phyloP scores from a whole-genome alignment of 768 basidiomycete genomes.

The Psilocybe sp. region DNA sequence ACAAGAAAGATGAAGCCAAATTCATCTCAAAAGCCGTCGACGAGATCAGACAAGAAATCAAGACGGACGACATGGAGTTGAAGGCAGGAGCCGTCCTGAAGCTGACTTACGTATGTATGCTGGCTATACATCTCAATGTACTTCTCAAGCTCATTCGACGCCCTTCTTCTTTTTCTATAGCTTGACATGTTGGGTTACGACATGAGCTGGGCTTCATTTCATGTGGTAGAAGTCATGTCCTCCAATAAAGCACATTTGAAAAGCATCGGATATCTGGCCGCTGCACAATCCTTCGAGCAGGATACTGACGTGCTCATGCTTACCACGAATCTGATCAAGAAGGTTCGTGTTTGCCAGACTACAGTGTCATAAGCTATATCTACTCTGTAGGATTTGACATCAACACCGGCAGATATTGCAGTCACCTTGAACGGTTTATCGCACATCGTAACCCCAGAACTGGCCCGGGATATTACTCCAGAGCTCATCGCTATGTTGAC shows the following conservation, averaged over 20 bases:
- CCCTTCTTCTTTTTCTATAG: conserved; percentile 34
- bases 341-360: conserved; percentile 47
- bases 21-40: conserved; percentile 93
- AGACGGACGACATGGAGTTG: conserved; percentile 92
- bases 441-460: conserved; percentile 79
- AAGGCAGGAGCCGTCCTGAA: conserved; percentile 96
- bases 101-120: conserved; percentile 83
- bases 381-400: conserved; percentile 68
- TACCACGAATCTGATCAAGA: conserved; percentile 93
- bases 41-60: conserved; percentile 90
- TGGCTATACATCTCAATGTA: background rate
- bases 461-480: conserved; percentile 87
- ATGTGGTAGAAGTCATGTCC: conserved; percentile 98
- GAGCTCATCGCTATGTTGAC: conserved; percentile 86
- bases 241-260: conserved; percentile 90
- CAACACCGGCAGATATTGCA: conserved; percentile 71
- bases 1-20: conserved; percentile 89
- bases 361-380: conserved; percentile 9
- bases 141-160: conserved; percentile 5
- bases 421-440: conserved; percentile 81
- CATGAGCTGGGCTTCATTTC: conserved; percentile 95
- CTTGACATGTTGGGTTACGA: conserved; percentile 97
- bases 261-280: conserved; percentile 93
- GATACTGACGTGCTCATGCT: conserved; percentile 98
- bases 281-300: conserved; percentile 84